phyloP scores from a whole-genome alignment of 2,329 filamentous ascomycete genomes.

The Pseudogymnoascus sp. region DNA sequence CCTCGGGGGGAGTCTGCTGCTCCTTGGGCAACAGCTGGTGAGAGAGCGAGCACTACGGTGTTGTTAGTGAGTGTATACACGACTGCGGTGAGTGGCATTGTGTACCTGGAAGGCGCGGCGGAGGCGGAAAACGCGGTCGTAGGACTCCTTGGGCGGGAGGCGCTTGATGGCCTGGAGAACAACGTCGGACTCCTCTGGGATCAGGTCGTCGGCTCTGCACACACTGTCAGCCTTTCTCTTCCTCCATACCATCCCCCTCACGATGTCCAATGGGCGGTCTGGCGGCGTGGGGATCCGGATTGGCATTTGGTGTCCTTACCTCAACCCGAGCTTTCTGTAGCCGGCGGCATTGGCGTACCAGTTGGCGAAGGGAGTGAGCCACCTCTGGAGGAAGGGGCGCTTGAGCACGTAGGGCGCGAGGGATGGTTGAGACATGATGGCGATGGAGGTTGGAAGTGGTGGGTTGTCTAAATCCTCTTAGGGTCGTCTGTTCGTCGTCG shows the following conservation, averaged over 20 bases:
- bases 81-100: background rate
- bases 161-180: constrained; percentile 86
- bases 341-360: constrained; percentile 88
- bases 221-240: background rate
- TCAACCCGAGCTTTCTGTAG: constrained; percentile 87
- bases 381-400: constrained; percentile 75
- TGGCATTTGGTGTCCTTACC: constrained; percentile 45
- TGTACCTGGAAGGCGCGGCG: constrained; percentile 84
- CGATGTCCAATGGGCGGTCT: too few species aligned
- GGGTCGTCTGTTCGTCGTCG: constrained; percentile 9
- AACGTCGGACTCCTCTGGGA: constrained; percentile 82
- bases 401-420: constrained; percentile 70
- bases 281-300: background rate
- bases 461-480: background rate
- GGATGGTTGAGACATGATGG: constrained; percentile 35
- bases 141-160: constrained; percentile 79
- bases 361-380: constrained; percentile 72
- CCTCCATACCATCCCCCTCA: background rate
- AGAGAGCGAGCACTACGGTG: constrained; percentile 43
- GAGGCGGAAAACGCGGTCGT: constrained; percentile 96
- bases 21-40: constrained; percentile 58
- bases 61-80: constrained; percentile 12
- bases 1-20: constrained; percentile 58
- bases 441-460: constrained; percentile 10
- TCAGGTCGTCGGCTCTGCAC: constrained; percentile 81